A percentile compares a stretch with the other conserved stretches of the same genome.
phyloP scores from a whole-genome alignment of 169 alveolate species.

The Condylostoma magnum region DNA sequence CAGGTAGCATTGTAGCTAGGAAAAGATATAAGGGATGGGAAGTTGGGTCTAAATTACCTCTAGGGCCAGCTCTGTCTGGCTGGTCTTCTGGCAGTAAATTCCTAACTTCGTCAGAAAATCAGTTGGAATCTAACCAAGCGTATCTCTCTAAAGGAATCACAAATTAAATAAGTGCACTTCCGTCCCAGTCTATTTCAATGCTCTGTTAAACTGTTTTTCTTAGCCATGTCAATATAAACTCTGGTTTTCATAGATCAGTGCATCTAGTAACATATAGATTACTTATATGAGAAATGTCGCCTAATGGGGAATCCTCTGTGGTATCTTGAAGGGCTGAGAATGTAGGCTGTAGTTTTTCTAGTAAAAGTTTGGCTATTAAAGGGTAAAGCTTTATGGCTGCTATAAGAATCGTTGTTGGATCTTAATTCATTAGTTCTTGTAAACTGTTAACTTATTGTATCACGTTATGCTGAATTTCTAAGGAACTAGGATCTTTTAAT shows the following conservation, averaged over 20 bases:
- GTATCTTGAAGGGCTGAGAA: neutral
- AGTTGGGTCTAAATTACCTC: constrained; percentile 14
- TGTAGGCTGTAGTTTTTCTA: neutral
- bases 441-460: neutral
- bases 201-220: neutral
- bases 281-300: neutral
- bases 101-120: neutral
- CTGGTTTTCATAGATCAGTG: constrained; percentile 14
- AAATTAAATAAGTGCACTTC: no score
- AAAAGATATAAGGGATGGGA: constrained; percentile 3
- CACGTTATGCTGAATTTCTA: neutral
- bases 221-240: neutral
- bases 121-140: neutral
- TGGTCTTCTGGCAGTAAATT: constrained; percentile 1
- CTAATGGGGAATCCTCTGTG: neutral
- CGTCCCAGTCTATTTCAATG: neutral
- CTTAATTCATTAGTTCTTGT: neutral
- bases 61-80: neutral
- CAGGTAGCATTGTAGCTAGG: constrained; percentile 17
- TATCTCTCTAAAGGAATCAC: neutral
- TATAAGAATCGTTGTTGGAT: neutral
- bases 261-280: neutral
- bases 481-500: neutral
- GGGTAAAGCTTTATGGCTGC: constrained; percentile 4
- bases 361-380: neutral